Evolutionary conservation across 768 basidiomycete species (phyloP).

Genomic region (Hygrophorus russula): DNA sequence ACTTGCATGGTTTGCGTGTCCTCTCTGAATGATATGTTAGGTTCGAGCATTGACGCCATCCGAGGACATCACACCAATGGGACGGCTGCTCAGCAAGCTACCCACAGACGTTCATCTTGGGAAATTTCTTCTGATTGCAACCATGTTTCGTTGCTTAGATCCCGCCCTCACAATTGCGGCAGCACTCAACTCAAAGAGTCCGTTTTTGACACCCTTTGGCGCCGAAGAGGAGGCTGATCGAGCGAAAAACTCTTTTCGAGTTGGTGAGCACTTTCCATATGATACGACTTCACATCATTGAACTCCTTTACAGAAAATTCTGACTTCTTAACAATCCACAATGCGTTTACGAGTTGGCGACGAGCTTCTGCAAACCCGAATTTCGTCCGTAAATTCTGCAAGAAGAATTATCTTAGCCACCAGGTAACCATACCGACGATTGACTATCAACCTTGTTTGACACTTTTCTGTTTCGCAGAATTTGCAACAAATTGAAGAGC

Average conservation of each 20-base stretch:
- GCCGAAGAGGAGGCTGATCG: constrained; percentile 78
- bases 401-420: constrained; percentile 70
- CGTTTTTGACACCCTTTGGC: constrained; percentile 85
- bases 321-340: constrained; percentile 89
- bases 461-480: constrained; percentile 36
- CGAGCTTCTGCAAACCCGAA: constrained; percentile 53
- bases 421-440: constrained; percentile 37
- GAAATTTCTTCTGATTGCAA: constrained; percentile 81
- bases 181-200: constrained; percentile 84
- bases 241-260: constrained; percentile 70
- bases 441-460: neutral
- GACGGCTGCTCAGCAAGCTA: constrained; percentile 77
- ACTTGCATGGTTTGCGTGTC: constrained; percentile 1
- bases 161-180: constrained; percentile 96
- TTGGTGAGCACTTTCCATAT: constrained; percentile 33
- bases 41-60: constrained; percentile 74
- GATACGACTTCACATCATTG: neutral
- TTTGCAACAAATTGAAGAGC: constrained; percentile 91
- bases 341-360: constrained; percentile 84
- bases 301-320: constrained; percentile 56
- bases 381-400: constrained; percentile 66
- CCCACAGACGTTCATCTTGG: constrained; percentile 95
- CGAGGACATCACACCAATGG: constrained; percentile 95
- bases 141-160: constrained; percentile 82
- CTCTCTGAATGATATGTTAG: constrained; percentile 21